A percentile compares a stretch with the other conserved stretches of the same genome.
phyloP scores from a whole-genome alignment of 2,329 filamentous ascomycete species.

The Paraphoma chrysanthemicola region DNA sequence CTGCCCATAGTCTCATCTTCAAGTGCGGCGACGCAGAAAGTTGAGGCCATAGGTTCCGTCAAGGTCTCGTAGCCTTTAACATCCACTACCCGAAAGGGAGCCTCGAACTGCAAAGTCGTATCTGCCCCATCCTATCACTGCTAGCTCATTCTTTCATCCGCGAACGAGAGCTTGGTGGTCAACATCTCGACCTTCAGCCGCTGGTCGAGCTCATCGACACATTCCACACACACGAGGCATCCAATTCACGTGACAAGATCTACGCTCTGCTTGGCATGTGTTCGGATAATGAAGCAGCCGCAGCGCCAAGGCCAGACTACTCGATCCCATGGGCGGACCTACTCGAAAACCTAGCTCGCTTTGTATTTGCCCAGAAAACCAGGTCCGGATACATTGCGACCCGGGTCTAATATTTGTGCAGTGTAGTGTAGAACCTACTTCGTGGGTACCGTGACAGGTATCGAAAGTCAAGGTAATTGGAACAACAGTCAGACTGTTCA shows the following conservation, averaged over 20 bases:
- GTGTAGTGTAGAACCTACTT: too few relatives aligned
- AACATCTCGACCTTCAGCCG: background rate
- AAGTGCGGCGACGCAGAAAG: background rate
- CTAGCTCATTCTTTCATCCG: background rate
- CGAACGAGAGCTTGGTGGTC: background rate
- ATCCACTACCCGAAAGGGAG: background rate
- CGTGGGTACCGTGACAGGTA: too few relatives aligned
- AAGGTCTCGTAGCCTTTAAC: background rate
- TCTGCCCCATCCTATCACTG: background rate
- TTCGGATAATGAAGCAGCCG: background rate
- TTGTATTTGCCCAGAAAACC: background rate
- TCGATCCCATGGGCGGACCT: background rate
- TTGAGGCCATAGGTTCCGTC: background rate
- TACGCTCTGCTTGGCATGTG: conserved; percentile 14
- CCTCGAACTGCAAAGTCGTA: background rate
- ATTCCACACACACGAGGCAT: conserved; percentile 9
- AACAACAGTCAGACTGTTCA: too few relatives aligned
- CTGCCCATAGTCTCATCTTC: background rate
- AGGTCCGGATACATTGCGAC: too few relatives aligned
- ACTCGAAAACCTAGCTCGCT: background rate
- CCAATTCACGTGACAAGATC: conserved; percentile 10
- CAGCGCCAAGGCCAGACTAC: conserved; percentile 9
- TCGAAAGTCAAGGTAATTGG: too few relatives aligned
- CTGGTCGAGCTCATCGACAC: conserved; percentile 13
- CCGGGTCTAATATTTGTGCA: too few relatives aligned